A percentile compares a stretch with the other conserved stretches of the same genome.
phyloP scores from a whole-genome alignment of 441 rosid genomes.

The Jatropha podagrica region DNA sequence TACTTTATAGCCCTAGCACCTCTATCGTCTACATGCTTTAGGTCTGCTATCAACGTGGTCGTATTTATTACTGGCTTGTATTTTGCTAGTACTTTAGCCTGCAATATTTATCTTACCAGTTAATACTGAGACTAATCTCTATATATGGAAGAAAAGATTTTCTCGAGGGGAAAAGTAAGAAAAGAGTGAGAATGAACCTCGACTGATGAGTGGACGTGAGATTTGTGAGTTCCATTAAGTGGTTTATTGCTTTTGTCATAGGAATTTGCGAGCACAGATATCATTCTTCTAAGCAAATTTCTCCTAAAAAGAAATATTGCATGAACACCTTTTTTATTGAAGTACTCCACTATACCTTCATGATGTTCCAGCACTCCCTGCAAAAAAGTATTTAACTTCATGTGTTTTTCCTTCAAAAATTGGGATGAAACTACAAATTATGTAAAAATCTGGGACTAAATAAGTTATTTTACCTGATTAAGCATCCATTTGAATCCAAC shows the following conservation, averaged over 20 bases:
- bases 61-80: slow-evolving; percentile 49
- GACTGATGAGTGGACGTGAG: slow-evolving; percentile 52
- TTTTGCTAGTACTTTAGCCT: slow-evolving; percentile 48
- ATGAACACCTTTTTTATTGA: slow-evolving; percentile 48
- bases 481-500: slow-evolving; percentile 74
- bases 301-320: slow-evolving; percentile 53
- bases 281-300: slow-evolving; percentile 53
- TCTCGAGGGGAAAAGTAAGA: background rate
- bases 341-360: slow-evolving; percentile 46
- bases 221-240: slow-evolving; percentile 61
- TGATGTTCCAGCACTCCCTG: slow-evolving; percentile 58
- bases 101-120: slow-evolving; percentile 1
- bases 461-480: slow-evolving; percentile 42
- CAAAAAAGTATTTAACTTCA: background rate
- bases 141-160: background rate
- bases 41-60: slow-evolving; percentile 34
- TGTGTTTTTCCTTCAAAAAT: no score
- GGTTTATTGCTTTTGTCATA: slow-evolving; percentile 45
- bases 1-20: slow-evolving; percentile 36
- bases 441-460: background rate
- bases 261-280: slow-evolving; percentile 52
- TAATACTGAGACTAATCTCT: background rate
- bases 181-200: slow-evolving; percentile 33
- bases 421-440: no score
- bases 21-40: slow-evolving; percentile 42